These are phyloP conservation scores for Chernovozyma aurita DNA, from an alignment of 1,139 yeast genomes.

Conservation along the genomic window DNA sequence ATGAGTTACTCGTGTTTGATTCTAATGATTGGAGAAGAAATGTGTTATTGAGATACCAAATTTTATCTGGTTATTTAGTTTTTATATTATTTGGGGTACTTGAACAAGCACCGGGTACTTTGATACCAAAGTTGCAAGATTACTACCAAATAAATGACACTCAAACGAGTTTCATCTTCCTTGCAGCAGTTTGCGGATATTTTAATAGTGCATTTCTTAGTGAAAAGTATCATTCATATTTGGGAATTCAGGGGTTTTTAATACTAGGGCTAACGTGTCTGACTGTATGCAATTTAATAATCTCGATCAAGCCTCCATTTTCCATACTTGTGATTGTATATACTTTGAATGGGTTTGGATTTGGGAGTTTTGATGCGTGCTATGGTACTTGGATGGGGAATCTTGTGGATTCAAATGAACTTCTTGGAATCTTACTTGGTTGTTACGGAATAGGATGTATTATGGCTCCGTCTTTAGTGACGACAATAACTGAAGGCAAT, in stretches of 20 bases:
- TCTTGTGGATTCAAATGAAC: constrained; percentile 53
- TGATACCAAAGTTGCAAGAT: constrained; percentile 45
- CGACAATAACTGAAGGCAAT: constrained; percentile 32
- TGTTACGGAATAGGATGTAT: constrained; percentile 67
- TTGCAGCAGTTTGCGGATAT: constrained; percentile 35
- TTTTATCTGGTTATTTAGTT: constrained; percentile 30
- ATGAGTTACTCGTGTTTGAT: constrained; percentile 26
- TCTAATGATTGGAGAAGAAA: constrained; percentile 40
- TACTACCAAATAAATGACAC: constrained; percentile 43
- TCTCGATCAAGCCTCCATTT: constrained; percentile 34
- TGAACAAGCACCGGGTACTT: constrained; percentile 56
- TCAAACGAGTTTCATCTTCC: constrained; percentile 30
- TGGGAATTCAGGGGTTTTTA: constrained; percentile 39
- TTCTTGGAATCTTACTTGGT: constrained; percentile 65
- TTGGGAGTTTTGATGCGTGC: constrained; percentile 59
- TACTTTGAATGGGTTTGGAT: constrained; percentile 50
- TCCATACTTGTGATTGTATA: constrained; percentile 30
- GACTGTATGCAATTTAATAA: constrained; percentile 25
- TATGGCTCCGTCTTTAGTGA: constrained; percentile 58
- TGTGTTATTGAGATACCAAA: constrained; percentile 32
- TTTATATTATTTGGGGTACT: constrained; percentile 49
- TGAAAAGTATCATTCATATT: constrained; percentile 23
- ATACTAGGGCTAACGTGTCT: constrained; percentile 27
- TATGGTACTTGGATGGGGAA: constrained; percentile 58
- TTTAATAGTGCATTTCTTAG: constrained; percentile 35